Evolutionary conservation across 176 grass and related monocot species (phyloP), one percentile per base, ranked within the genome.

Genomic region (Phyllostachys edulis): DNA sequence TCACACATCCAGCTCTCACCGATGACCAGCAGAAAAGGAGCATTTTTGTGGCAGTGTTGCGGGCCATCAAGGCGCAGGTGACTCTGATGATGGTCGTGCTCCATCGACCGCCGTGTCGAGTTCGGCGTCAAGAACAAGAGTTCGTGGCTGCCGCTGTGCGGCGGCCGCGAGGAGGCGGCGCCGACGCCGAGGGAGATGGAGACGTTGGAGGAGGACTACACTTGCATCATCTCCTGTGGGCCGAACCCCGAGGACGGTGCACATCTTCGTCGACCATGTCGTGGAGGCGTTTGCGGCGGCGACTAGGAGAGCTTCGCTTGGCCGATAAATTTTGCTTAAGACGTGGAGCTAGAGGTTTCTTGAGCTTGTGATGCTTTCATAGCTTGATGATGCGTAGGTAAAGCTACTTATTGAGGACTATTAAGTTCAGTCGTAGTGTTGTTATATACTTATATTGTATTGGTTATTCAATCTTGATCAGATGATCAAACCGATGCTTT

Each of bases 91-190:
- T 29, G 90, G 44, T 92, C 84, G 17, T 84, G 21, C 83, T 89
- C 84, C 54, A 68, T 90, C 11, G 88, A 90, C 67, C 89, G 84
- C 59, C 89, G 89, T 60, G 80, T 92, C 11, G 87, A 92, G 70
- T 92, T 92, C 68, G 90, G 87, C 40, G 87, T 89, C 75, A 92
- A 92, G 87, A 92, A 88, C 80, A 92, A 87, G 84, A 89, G 75
- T 76, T 89, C 80, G 18, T 86, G 80, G 87, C 55, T 89, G 79
- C 87, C 82, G 42, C 84, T 89, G 6, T 38, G 55, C 56, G 56
- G 44, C 55, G 14, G 46, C 64, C 36, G 57, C 52, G 67, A 55
- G 23, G 27, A 23, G 27, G 47, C 46, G 23, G 11, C 67, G 5
- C n/a, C n/a, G 7, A 49, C n/a, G 0, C 52, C 67, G 16, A 37